Percentiles rank a stretch among this genome's conserved stretches.
Evolutionary conservation across 1,284 basidiomycete species (phyloP).

Genomic region (Ustanciosporium gigantosporum): DNA sequence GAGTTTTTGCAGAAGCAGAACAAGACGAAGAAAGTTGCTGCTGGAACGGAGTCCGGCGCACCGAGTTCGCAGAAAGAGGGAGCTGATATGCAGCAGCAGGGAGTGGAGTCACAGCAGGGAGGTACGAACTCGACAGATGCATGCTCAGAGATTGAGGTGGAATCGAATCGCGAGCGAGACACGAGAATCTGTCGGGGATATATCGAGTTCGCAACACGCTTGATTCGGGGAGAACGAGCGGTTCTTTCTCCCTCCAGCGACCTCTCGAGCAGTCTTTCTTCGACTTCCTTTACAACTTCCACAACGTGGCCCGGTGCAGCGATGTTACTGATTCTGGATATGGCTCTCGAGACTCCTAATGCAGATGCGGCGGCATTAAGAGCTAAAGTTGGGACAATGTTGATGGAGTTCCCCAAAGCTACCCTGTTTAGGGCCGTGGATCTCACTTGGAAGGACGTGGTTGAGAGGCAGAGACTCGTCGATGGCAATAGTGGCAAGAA

Average conservation of each 20-base stretch:
- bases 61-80: neutral
- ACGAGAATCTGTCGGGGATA: constrained; percentile 1
- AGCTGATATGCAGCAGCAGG: neutral
- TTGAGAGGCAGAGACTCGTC: constrained; percentile 1
- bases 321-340: constrained; percentile 12
- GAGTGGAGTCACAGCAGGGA: neutral
- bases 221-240: constrained; percentile 20
- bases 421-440: constrained; percentile 12
- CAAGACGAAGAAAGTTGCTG: constrained; percentile 72
- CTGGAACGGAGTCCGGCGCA: constrained; percentile 76
- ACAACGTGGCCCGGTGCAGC: constrained; percentile 8
- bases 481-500: no score
- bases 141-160: neutral
- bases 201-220: constrained; percentile 10
- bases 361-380: neutral
- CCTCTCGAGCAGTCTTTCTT: neutral
- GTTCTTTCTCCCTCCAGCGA: neutral
- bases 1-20: constrained; percentile 88
- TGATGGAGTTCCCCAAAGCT: constrained; percentile 12
- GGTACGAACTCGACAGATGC: no score
- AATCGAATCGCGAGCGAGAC: constrained; percentile 5
- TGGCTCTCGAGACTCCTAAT: neutral
- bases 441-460: constrained; percentile 14
- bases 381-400: constrained; percentile 6
- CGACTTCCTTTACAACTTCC: neutral